Evolutionary conservation across 2,329 filamentous ascomycete species (phyloP).

Genomic region (Fusarium buharicum): DNA sequence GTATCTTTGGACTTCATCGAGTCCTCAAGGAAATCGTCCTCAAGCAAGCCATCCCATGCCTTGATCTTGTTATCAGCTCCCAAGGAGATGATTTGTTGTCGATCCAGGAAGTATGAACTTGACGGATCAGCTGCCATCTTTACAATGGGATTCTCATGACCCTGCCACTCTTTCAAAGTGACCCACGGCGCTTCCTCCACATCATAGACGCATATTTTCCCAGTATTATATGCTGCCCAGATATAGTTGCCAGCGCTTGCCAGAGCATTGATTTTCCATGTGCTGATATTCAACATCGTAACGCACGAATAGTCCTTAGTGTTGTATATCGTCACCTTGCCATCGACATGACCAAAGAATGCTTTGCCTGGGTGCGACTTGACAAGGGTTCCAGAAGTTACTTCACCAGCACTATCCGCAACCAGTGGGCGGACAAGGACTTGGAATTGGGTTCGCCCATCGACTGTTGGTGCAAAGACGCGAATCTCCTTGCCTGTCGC

Average conservation of each 20-base stretch:
- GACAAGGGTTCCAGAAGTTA: conserved; percentile 83
- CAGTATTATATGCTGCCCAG: conserved; percentile 95
- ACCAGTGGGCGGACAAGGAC: conserved; percentile 76
- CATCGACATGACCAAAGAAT: conserved; percentile 92
- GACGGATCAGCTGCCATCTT: conserved; percentile 81
- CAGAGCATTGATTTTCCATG: conserved; percentile 94
- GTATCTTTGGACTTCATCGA: conserved; percentile 86
- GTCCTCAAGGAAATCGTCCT: conserved; percentile 93
- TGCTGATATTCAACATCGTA: conserved; percentile 84
- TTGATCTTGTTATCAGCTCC: conserved; percentile 87
- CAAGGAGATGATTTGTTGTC: conserved; percentile 84
- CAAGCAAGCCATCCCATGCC: conserved; percentile 90
- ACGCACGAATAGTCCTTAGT: conserved; percentile 79
- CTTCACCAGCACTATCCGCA: conserved; percentile 80
- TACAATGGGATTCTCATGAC: conserved; percentile 84
- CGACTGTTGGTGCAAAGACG: conserved; percentile 78
- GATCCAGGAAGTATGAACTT: conserved; percentile 85
- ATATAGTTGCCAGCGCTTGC: conserved; percentile 82
- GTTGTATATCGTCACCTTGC: conserved; percentile 94
- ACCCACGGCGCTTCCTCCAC: conserved; percentile 84
- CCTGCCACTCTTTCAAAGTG: conserved; percentile 94
- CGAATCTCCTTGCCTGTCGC: conserved; percentile 88
- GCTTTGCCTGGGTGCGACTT: conserved; percentile 80
- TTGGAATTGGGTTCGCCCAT: conserved; percentile 77
- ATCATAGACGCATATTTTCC: conserved; percentile 94